Base-by-base conservation (phyloP, 2,329 filamentous ascomycete species). In the Fusarium anguioides region DNA sequence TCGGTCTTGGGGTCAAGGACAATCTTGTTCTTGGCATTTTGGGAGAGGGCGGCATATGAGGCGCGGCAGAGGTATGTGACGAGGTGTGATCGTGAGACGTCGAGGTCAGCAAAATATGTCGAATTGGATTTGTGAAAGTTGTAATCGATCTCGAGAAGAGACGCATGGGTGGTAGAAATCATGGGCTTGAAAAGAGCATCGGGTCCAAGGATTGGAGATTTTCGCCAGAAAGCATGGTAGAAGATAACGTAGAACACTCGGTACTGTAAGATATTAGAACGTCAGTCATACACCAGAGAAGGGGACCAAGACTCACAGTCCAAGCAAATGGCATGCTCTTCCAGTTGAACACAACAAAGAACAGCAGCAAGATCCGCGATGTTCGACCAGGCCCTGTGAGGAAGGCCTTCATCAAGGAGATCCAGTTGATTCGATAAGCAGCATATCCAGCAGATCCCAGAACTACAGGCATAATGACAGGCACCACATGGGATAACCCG, bases 71-170 rank as follows among this genome's bases (percentile, higher is more conserved):
- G 80, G 68, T 89, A 87, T 46, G 89, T 90, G 51, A 96, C 88
- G 10, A 96, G 87, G 67, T 96, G 92, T 1, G 91, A 91, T 56
- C 96, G 91, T 36, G 91, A 88, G 60, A 95, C 86, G 78, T 97
- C 94, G 68, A 96, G 88, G 78, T 97, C 93, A 68, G 89, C 83
- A 76, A 97, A 97, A 82, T 96, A 97, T 27, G 94, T 97, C 71
- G 87, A 88, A 81, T 94, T 93, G 64, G 89, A 89, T 77, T 94
- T 94, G 84, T 95, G 91, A 40, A 93, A 75, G 80, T 96, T 95
- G 81, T 94, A 93, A 80, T 97, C 94, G 72, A 90, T 93, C 79
- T 97, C 93, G 70, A 91, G 84, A 52, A 91, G 80, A 2, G 91
- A 87, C 15, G 90, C 87, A 74, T 89, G 87, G 8, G 90, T 87